Evolutionary conservation across 2,329 filamentous ascomycete species (phyloP).

Genomic region (Penicillium oxalicum): DNA sequence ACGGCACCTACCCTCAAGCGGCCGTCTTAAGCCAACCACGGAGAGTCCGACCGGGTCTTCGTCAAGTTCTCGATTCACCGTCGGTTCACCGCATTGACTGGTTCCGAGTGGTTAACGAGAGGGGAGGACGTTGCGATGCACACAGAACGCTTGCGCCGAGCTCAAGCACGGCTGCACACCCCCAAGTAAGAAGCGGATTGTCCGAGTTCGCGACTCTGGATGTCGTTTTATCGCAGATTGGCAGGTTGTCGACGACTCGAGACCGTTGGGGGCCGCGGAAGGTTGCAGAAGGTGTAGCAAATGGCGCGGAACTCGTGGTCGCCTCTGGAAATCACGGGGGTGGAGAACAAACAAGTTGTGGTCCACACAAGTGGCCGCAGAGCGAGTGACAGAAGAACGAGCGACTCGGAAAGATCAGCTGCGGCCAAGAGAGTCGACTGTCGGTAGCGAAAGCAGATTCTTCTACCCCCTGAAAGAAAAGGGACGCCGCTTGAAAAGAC

Average conservation of each 20-base stretch:
- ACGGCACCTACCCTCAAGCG: slow-evolving; percentile 4
- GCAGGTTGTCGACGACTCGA: background rate
- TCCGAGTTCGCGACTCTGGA: no score
- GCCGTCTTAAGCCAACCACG: no score
- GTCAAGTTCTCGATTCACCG: no score
- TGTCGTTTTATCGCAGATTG: background rate
- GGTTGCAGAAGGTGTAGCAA: background rate
- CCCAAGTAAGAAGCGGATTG: no score
- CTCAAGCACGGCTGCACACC: background rate
- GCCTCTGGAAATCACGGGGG: slow-evolving; percentile 20
- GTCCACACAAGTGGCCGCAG: slow-evolving; percentile 9
- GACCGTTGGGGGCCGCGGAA: no score
- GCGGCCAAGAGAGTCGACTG: background rate
- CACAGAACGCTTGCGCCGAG: background rate
- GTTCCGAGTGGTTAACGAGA: no score
- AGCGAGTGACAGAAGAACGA: slow-evolving; percentile 1
- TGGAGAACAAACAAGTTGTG: slow-evolving; percentile 20
- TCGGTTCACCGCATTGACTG: no score
- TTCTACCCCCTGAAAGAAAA: background rate
- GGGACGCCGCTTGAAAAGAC: background rate
- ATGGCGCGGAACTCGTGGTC: slow-evolving; percentile 10
- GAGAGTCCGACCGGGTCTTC: no score
- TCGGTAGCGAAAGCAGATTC: background rate
- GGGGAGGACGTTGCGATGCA: no score
- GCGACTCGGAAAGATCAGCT: background rate